These are phyloP conservation scores for Pelargonium citronellum DNA, from an alignment of 441 rosid species.

Conservation along the genomic window DNA sequence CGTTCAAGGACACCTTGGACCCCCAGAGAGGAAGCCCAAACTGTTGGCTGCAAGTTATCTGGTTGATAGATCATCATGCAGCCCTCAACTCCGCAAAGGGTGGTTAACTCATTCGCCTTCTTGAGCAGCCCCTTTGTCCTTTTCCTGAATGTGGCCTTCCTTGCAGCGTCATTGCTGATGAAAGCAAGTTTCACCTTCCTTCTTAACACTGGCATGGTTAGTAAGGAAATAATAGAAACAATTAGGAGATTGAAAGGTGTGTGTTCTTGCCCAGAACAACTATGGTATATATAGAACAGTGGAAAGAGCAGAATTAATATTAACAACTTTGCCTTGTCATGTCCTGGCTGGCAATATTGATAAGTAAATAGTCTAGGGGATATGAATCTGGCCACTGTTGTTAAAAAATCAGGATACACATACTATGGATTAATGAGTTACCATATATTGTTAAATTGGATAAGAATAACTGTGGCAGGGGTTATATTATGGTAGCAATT, in stretches of 20 bases:
- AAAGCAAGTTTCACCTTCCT: slow-evolving; percentile 8
- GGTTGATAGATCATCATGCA: slow-evolving; percentile 5
- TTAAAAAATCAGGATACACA: not conserved
- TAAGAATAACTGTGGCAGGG: not conserved
- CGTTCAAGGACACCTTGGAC: not conserved
- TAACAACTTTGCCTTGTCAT: not conserved
- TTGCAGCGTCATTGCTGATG: slow-evolving; percentile 3
- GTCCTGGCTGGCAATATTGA: not conserved
- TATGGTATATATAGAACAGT: not conserved
- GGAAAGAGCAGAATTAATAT: not conserved
- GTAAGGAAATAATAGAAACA: not conserved
- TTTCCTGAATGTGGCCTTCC: slow-evolving; percentile 6
- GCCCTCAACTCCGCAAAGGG: slow-evolving; percentile 8
- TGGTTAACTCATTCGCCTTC: not conserved
- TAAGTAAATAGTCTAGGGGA: not conserved
- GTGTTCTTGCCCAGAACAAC: not conserved
- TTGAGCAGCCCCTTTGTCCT: slow-evolving; percentile 7
- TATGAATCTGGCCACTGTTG: not conserved
- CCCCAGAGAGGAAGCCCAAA: slow-evolving; percentile 7
- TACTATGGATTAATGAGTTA: not conserved
- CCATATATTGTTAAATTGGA: not conserved
- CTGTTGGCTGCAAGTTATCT: not conserved
- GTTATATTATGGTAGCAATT: not conserved
- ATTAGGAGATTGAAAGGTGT: not conserved
- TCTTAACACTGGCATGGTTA: not conserved